Evolutionary conservation across 805 yeast species (phyloP), one percentile per base, ranked within the genome.

Genomic region (Ogataea degrootiae): DNA sequence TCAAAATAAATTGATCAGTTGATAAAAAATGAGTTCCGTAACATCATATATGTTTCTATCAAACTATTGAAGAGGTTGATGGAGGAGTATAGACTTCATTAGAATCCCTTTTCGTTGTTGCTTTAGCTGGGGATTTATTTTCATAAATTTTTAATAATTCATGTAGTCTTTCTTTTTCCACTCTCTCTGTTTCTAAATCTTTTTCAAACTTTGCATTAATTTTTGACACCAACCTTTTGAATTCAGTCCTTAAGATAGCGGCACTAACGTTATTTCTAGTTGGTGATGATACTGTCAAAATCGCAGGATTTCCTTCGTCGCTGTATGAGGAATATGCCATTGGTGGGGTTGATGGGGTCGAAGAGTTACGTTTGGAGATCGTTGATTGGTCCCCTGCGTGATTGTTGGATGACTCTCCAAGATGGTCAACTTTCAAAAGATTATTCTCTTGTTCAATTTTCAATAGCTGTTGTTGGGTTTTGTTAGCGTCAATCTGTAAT

Each of bases 211-310:
- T 79, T 41, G 74, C 77, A 51, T 82, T 87, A 48, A 84, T 77
- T 37, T 80, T 82, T 21, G 73, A 67, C 5, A 85, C 80, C 43
- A 84, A 67, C 55, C 79, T 82, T 63, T 79, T 84, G 67, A 85
- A 85, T 62, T 85, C 90, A 51, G 77, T 73, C 47, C 87, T 70
- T 63, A 85, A 67, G 3, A 84, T 80, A 0, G 82, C 76, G 36
- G 77, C 77, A 52, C 67, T 62, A 8, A 64, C 57, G 37, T 55
- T 53, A 23, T 66, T 67, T 49, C 67, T 58, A 6, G 55, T 44
- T 12, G 59, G 53, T 6, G 61, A 53, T 15, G 54, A 37, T 12
- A 53, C 37, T 16, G 40, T 26, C 17, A 35, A 21, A n/a, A 23
- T 22, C 31, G 43, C 36, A 6, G 47, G 36, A 14, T 42, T 34